Conservation (phyloP, 352 stramenopile genomes). For the Phytopythium litorale region DNA sequence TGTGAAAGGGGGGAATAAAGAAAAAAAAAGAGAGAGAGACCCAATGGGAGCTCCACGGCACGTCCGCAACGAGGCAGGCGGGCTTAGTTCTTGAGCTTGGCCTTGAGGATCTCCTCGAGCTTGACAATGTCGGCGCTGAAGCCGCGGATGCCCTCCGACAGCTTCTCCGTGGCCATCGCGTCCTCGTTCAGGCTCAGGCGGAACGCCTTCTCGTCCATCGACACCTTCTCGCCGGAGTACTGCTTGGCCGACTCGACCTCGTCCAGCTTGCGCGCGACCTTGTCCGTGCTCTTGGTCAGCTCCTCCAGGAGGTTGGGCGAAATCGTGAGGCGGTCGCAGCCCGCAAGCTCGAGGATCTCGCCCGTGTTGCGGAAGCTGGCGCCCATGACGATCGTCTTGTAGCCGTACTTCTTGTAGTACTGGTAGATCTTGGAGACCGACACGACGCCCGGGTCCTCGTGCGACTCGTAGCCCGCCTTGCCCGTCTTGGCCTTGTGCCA, state of each 20-base stretch:
- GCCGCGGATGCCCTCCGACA: constrained; percentile 96
- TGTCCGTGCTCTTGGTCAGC: constrained; percentile 70
- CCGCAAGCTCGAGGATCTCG: constrained; percentile 96
- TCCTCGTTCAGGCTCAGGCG: constrained; percentile 98
- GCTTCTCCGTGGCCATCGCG: constrained; percentile 96
- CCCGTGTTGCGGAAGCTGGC: constrained; percentile 95
- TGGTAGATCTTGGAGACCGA: constrained; percentile 96
- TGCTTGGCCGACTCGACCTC: constrained; percentile 55
- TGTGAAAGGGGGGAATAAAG: background rate
- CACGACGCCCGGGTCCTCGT: constrained; percentile 97
- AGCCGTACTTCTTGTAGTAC: constrained; percentile 98
- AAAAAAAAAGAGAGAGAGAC: background rate
- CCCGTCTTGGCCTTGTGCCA: constrained; percentile 95
- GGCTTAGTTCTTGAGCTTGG: constrained; percentile 89
- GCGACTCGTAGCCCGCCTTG: constrained; percentile 89
- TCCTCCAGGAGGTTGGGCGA: constrained; percentile 93
- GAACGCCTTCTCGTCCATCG: constrained; percentile 94
- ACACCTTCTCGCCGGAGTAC: constrained; percentile 80
- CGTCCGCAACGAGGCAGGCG: background rate
- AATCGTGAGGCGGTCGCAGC: constrained; percentile 98
- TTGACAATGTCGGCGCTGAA: constrained; percentile 98
- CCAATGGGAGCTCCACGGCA: background rate
- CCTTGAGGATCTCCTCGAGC: constrained; percentile 97
- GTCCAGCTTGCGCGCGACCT: constrained; percentile 85
- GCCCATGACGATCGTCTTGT: constrained; percentile 96